Base-by-base conservation (phyloP, 768 basidiomycete genomes). In the Rubroboletus satanas region DNA sequence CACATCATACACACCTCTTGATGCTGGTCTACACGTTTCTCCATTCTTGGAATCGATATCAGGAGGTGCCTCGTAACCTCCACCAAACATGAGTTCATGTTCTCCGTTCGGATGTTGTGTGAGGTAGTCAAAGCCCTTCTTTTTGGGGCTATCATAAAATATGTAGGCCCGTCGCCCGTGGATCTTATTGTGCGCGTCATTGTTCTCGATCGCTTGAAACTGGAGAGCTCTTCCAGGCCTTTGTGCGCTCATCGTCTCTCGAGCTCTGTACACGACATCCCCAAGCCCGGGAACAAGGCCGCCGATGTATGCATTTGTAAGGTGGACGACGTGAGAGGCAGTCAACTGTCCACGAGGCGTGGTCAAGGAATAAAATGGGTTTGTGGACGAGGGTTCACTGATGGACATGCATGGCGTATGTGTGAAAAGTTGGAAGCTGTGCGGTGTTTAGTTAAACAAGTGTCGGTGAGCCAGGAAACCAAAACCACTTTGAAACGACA, bases 161-260 rank as follows among this genome's bases (percentile, higher is more conserved):
- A 86, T 71, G 65, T 83, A 88, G 7, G 83, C 77, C 18, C 85
- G 77, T 23, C 54, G 62, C n/a, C 79, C 83, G 26, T 69, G 64
- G 72, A 29, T 49, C 41, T 66, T 68, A 12, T 58, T 36, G 28
- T 32, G 48, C 21, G 31, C 49, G 4, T 58, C 49, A 10, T 29
- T 15, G 32, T 42, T 39, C 7, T 31, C 59, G 2, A 41, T 14
- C 18, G 11, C 32, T 45, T 45, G 49, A 33, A 66, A 57, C 7
- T 62, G 57, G 45, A 77, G 66, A 3, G 63, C 62, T 23, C 45
- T 66, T 29, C 83, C 81, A 0, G 83, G 81, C 35, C 77, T 72
- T 65, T 89, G 88, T 0, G 86, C 83, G 33, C 81, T 81, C 85
- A 88, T 84, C 57, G 74, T 73, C 39, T 78, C 82, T 49, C 84